phyloP scores from a whole-genome alignment of 2,329 filamentous ascomycete genomes.

The Knoxdaviesia capensis region DNA sequence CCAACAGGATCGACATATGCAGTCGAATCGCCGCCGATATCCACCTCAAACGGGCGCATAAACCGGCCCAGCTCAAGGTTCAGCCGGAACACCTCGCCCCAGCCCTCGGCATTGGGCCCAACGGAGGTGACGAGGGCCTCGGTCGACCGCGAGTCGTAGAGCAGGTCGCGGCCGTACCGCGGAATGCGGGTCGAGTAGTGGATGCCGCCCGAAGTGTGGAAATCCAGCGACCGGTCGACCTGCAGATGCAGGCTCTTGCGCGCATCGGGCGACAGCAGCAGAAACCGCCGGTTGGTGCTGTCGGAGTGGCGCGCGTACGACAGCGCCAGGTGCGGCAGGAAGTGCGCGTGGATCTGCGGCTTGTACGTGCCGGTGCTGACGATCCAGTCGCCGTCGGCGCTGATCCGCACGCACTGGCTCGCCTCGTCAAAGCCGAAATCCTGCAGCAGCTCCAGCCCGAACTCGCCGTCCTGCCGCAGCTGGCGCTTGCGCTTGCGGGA shows the following conservation, averaged over 20 bases:
- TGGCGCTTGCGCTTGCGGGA: constrained; percentile 75
- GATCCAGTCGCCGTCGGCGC: constrained; percentile 91
- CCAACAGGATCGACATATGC: constrained; percentile 36
- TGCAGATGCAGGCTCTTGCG: constrained; percentile 89
- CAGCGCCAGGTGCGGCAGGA: constrained; percentile 80
- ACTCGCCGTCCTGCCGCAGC: constrained; percentile 81
- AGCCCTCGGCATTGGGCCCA: constrained; percentile 66
- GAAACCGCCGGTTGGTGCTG: constrained; percentile 77
- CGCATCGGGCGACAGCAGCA: constrained; percentile 76
- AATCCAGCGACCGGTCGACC: constrained; percentile 75
- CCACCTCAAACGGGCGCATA: constrained; percentile 83
- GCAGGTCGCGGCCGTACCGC: constrained; percentile 74
- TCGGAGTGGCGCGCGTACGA: constrained; percentile 86
- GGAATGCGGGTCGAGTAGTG: constrained; percentile 83
- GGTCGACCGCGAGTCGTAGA: constrained; percentile 63
- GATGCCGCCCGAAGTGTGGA: constrained; percentile 74
- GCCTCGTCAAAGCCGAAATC: constrained; percentile 98
- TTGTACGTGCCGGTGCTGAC: constrained; percentile 75
- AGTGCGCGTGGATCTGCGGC: constrained; percentile 81
- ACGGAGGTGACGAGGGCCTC: constrained; percentile 79
- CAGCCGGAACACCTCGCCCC: constrained; percentile 80
- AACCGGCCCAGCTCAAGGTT: constrained; percentile 86
- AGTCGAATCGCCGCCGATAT: constrained; percentile 53
- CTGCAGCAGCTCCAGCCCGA: constrained; percentile 83
- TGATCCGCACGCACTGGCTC: constrained; percentile 71